Base-by-base conservation (phyloP, 495 filamentous ascomycete species). In the Hyaloscypha hepaticicola region DNA sequence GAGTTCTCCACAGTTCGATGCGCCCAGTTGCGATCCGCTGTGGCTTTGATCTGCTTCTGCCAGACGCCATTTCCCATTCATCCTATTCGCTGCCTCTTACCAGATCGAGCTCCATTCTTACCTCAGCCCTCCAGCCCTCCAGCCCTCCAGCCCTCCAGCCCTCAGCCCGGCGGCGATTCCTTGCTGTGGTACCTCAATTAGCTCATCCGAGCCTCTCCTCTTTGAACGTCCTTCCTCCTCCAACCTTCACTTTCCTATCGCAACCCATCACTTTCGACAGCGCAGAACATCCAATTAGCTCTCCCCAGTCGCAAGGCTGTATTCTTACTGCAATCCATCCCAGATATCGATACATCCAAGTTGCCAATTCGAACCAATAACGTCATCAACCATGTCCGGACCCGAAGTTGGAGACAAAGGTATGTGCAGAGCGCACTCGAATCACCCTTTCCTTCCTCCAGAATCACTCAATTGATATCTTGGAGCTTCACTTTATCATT, bases 401-500 rank as follows among this genome's bases (percentile, higher is more conserved):
- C 41, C 55, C 38, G 19, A 68, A 29, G 60, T 66, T 33, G 66
- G 69, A 34, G 66, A 71, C 60, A 66, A 68, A 71, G 69, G 66
- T 67, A 69, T 45, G 63, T 29, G 63, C 19, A n/a, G 38, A 45
- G 19, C 3, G 38, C 38, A 45, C 28, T n/a, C n/a, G n/a, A n/a
- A n/a, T n/a, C n/a, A n/a, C n/a, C n/a, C n/a, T 26, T 33, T 61
- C 29, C n/a, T 34, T 45, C 9, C 33, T 11, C 25, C 9, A 11
- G 14, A 58, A 38, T 27, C 21, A 25, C 16, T 27, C 56, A 58
- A 48, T 58, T 29, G 56, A 31, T 9, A 45, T 38, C 22, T 26
- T 45, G 33, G 33, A 16, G 41, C 24, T 24, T 25, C 7, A 21
- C 4, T 48, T 14, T 22, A 58, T 12, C 5, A 22, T 25, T 22